These are phyloP conservation scores for Alternaria arborescens DNA, from an alignment of 2,329 filamentous ascomycete genomes.

Conservation along the genomic window DNA sequence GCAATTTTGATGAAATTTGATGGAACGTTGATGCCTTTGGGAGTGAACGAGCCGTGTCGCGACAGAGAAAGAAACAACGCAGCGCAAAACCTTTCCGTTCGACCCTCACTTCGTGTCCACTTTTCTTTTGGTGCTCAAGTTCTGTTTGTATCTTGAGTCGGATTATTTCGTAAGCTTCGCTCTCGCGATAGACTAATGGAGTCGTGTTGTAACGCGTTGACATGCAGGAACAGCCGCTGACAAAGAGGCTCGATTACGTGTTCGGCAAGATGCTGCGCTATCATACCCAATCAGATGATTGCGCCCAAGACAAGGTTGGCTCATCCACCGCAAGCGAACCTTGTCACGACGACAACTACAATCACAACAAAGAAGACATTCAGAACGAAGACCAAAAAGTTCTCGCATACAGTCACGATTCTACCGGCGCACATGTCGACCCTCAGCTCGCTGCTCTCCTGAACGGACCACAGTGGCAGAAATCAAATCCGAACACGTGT, in stretches of 20 bases:
- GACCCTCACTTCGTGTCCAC: background rate
- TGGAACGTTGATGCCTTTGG: conserved; percentile 26
- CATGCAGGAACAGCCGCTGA: conserved; percentile 18
- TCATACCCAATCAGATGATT: conserved; percentile 33
- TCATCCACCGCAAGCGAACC: conserved; percentile 16
- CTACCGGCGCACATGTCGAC: background rate
- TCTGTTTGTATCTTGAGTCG: background rate
- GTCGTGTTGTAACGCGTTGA: conserved; percentile 8
- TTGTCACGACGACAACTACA: conserved; percentile 9
- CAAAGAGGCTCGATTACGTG: conserved; percentile 39
- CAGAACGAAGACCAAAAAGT: conserved; percentile 2
- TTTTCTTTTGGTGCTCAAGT: background rate
- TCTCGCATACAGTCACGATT: background rate
- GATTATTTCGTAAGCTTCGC: background rate
- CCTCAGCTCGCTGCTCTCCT: conserved; percentile 1
- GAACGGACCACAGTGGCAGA: conserved; percentile 15
- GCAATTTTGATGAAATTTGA: conserved; percentile 29
- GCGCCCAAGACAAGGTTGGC: conserved; percentile 21
- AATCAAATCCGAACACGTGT: conserved; percentile 6
- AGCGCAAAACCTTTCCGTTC: background rate
- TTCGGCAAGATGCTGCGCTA: conserved; percentile 32
- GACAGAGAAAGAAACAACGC: conserved; percentile 15
- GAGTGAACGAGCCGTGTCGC: conserved; percentile 18
- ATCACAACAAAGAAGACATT: conserved; percentile 16
- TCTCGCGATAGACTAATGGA: conserved; percentile 3